Evolutionary conservation across 306 rosid genomes (phyloP).

Genomic region (Arachis hypogaea): DNA sequence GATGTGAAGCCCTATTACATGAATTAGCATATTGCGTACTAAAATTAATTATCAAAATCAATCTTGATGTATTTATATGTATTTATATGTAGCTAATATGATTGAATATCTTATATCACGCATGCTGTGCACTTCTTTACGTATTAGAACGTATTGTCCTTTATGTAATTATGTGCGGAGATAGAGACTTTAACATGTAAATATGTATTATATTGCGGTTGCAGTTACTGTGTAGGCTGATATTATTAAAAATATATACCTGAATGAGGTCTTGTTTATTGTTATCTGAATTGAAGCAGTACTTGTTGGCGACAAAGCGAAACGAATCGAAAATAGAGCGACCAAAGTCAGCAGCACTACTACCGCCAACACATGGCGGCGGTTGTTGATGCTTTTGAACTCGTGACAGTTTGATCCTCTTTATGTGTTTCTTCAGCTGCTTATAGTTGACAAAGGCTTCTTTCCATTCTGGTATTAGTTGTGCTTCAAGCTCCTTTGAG

Average conservation of each 20-base stretch:
- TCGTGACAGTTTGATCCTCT: slow-evolving; percentile 63
- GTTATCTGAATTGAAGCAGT: slow-evolving; percentile 27
- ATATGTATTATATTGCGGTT: no score
- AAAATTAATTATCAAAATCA: no score
- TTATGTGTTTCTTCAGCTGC: slow-evolving; percentile 73
- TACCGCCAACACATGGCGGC: not conserved
- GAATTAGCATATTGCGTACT: no score
- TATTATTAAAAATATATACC: slow-evolving; percentile 23
- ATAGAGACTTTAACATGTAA: no score
- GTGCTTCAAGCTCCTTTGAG: slow-evolving; percentile 94
- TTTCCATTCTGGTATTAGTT: slow-evolving; percentile 90
- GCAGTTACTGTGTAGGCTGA: no score
- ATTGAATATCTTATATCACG: no score
- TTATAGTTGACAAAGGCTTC: slow-evolving; percentile 78
- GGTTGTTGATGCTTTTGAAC: slow-evolving; percentile 36
- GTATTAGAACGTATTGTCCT: no score
- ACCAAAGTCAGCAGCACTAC: slow-evolving; percentile 42
- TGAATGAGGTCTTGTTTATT: slow-evolving; percentile 43
- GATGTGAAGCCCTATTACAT: no score
- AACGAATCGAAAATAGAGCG: slow-evolving; percentile 58
- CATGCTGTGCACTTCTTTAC: no score
- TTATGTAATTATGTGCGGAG: no score
- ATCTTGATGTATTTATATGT: no score
- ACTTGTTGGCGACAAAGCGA: slow-evolving; percentile 39
- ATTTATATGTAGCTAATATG: no score